phyloP scores from a whole-genome alignment of 148 eudicot genomes.

The Polygonum aviculare region DNA sequence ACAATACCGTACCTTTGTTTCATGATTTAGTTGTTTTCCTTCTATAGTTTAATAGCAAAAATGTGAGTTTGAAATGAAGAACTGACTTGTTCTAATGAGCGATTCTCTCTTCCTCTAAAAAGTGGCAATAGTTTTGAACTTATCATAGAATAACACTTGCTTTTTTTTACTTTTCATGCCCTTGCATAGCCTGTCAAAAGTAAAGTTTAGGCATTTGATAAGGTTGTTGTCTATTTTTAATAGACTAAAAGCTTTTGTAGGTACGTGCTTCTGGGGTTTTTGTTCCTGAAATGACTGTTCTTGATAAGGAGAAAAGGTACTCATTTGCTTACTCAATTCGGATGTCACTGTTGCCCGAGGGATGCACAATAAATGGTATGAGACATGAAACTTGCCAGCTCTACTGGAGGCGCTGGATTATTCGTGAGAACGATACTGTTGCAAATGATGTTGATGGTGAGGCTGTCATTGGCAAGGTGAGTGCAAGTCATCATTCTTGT shows the following conservation, averaged over 20 bases:
- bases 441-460: conserved; percentile 42
- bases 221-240: conserved; percentile 3
- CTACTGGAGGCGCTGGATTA: conserved; percentile 70
- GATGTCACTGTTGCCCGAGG: conserved; percentile 72
- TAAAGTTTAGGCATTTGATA: not conserved
- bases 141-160: not conserved
- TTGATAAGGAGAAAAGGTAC: conserved; percentile 19
- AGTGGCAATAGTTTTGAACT: not conserved
- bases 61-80: not conserved
- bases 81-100: not conserved
- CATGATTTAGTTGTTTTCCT: not conserved
- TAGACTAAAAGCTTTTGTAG: conserved; percentile 20
- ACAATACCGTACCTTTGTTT: not conserved
- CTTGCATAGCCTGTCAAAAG: not conserved
- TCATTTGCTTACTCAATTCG: conserved; percentile 77
- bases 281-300: conserved; percentile 62
- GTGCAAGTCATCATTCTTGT: not conserved
- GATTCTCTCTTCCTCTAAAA: not conserved
- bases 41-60: not conserved
- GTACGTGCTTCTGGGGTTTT: conserved; percentile 89
- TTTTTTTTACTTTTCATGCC: not conserved
- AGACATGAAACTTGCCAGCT: conserved; percentile 66
- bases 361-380: conserved; percentile 54
- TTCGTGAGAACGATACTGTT: conserved; percentile 45
- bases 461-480: conserved; percentile 90